A percentile compares a stretch with the other conserved stretches of the same genome.
Conservation (phyloP, 1,139 yeast genomes). For the Diutina siamensis region DNA sequence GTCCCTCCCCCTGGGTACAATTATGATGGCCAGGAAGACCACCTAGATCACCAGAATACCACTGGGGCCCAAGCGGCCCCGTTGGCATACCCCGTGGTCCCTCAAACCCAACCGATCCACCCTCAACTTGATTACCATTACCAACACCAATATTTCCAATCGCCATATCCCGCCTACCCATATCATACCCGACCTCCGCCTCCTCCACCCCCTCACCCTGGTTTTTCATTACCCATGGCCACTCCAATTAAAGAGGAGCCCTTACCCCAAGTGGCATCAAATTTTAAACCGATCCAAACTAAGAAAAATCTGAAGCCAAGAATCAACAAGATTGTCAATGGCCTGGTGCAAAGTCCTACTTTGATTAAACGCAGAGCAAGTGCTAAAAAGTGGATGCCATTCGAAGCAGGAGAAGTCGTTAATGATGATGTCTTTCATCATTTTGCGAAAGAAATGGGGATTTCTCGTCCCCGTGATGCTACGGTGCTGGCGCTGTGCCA, state of each 20-base stretch:
- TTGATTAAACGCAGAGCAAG: background rate
- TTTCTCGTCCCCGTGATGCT: background rate
- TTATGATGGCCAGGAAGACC: background rate
- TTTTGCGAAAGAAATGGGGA: background rate
- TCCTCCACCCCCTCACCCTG: background rate
- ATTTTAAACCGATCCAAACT: conserved; percentile 26
- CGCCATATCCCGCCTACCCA: background rate
- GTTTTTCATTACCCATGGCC: background rate
- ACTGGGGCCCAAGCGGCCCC: background rate
- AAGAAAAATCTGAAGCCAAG: conserved; percentile 26
- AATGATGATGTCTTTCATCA: conserved; percentile 1
- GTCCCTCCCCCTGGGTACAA: background rate
- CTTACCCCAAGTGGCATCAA: conserved; percentile 1
- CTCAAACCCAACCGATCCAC: background rate
- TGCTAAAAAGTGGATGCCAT: background rate
- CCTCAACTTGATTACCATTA: background rate
- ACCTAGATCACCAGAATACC: background rate
- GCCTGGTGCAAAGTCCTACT: background rate
- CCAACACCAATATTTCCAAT: background rate
- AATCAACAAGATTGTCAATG: conserved; percentile 19
- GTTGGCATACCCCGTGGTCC: background rate
- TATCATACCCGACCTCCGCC: background rate
- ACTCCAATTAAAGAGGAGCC: background rate
- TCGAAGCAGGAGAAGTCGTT: background rate
- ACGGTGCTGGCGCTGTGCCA: conserved; percentile 6